phyloP scores from a whole-genome alignment of 83 land plant species.

The Picea abies region DNA sequence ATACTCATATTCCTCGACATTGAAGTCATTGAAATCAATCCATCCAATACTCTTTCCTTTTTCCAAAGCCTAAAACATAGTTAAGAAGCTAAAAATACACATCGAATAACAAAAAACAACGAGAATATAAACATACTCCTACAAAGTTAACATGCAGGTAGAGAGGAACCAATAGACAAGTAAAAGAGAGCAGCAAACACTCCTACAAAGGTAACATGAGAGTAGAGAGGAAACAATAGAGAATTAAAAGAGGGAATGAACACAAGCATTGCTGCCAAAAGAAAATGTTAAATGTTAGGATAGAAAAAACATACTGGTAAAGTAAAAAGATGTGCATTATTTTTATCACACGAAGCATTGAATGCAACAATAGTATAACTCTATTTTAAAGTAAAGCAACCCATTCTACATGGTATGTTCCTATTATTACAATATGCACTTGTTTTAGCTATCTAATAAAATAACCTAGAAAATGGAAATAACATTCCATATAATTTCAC shows the following conservation, averaged over 20 bases:
- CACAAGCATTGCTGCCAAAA: background rate
- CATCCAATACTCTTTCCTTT: background rate
- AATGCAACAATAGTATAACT: background rate
- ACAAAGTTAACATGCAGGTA: too few species aligned
- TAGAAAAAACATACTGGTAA: too few species aligned
- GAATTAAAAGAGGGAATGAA: background rate
- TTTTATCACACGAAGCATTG: background rate
- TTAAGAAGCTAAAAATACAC: background rate
- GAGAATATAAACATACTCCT: background rate
- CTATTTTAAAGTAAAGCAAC: background rate
- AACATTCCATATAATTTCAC: conserved; percentile 13
- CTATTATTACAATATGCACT: background rate
- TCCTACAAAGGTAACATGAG: background rate
- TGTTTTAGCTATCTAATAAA: background rate
- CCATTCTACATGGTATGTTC: background rate
- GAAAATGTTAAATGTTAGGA: background rate
- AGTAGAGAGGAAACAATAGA: background rate
- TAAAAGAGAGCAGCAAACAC: background rate
- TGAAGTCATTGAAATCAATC: conserved; percentile 47
- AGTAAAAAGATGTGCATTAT: too few species aligned
- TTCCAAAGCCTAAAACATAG: background rate
- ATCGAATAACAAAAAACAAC: background rate
- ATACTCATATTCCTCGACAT: conserved; percentile 53
- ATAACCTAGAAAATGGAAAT: background rate
- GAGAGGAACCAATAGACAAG: too few species aligned